These are phyloP conservation scores for Podaxis mareebaensis DNA, from an alignment of 768 basidiomycete genomes.

Conservation along the genomic window DNA sequence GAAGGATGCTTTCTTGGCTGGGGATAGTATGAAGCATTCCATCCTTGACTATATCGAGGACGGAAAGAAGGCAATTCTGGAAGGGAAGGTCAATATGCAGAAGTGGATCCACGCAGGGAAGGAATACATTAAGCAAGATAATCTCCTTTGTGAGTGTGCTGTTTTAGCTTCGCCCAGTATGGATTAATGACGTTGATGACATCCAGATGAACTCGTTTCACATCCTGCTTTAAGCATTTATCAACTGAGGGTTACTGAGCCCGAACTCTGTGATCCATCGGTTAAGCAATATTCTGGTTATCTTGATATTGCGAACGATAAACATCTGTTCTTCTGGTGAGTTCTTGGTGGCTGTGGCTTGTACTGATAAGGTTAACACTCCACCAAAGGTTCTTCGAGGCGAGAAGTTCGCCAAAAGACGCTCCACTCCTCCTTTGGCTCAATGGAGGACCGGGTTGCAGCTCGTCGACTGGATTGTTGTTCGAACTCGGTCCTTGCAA, in stretches of 20 bases:
- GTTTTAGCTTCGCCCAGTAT: neutral
- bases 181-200: neutral
- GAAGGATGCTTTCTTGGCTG: neutral
- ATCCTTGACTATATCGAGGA: slow-evolving; percentile 41
- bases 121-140: slow-evolving; percentile 69
- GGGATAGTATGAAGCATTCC: slow-evolving; percentile 22
- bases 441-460: slow-evolving; percentile 79
- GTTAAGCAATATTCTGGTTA: slow-evolving; percentile 85
- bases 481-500: slow-evolving; percentile 92
- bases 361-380: slow-evolving; percentile 3
- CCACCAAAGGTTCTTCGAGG: slow-evolving; percentile 80
- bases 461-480: slow-evolving; percentile 79
- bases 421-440: slow-evolving; percentile 91
- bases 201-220: slow-evolving; percentile 63
- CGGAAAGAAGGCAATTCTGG: slow-evolving; percentile 41
- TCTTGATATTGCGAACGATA: slow-evolving; percentile 75
- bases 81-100: slow-evolving; percentile 51
- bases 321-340: slow-evolving; percentile 88
- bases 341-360: slow-evolving; percentile 18
- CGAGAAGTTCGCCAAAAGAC: slow-evolving; percentile 65
- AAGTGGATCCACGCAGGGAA: slow-evolving; percentile 65
- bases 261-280: slow-evolving; percentile 74
- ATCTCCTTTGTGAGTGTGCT: slow-evolving; percentile 61
- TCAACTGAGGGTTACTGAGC: slow-evolving; percentile 62
- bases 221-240: slow-evolving; percentile 51